These are phyloP conservation scores for Phytopythium boreale DNA, from an alignment of 352 stramenopile genomes.

Conservation along the genomic window DNA sequence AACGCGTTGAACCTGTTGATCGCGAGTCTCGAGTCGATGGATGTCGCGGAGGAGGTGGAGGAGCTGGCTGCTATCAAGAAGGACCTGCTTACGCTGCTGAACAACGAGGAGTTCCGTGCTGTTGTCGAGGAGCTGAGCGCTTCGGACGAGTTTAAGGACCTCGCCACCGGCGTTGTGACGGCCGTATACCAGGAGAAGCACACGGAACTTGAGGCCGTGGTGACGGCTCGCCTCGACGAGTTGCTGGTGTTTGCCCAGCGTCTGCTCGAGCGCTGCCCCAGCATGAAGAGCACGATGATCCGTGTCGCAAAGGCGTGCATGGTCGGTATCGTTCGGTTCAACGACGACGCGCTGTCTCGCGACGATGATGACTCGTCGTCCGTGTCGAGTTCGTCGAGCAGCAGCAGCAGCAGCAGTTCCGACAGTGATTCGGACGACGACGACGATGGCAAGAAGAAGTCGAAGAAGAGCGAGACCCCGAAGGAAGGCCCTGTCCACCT, in stretches of 20 bases:
- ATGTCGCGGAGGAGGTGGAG: constrained; percentile 33
- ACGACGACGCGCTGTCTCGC: constrained; percentile 23
- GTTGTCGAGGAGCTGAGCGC: constrained; percentile 30
- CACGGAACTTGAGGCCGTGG: constrained; percentile 26
- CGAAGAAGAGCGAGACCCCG: background rate
- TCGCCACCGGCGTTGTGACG: constrained; percentile 25
- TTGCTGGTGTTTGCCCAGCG: constrained; percentile 38
- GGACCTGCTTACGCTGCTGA: constrained; percentile 37
- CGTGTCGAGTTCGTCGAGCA: constrained; percentile 16
- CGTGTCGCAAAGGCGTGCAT: constrained; percentile 42
- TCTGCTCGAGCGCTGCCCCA: constrained; percentile 33
- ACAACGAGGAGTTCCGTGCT: constrained; percentile 28
- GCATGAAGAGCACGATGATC: constrained; percentile 41
- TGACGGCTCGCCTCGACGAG: constrained; percentile 29
- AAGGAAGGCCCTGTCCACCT: constrained; percentile 23
- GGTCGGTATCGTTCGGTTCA: constrained; percentile 27
- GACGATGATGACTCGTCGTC: constrained; percentile 24
- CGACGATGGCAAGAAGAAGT: constrained; percentile 10
- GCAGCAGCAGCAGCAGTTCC: constrained; percentile 9
- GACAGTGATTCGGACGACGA: constrained; percentile 13
- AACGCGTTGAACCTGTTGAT: constrained; percentile 39
- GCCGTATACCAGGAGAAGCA: constrained; percentile 32
- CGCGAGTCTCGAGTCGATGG: constrained; percentile 36
- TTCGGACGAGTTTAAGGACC: constrained; percentile 32
- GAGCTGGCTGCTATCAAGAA: constrained; percentile 42